phyloP scores from a whole-genome alignment of 129 eudicot genomes.

The Logfia minima region DNA sequence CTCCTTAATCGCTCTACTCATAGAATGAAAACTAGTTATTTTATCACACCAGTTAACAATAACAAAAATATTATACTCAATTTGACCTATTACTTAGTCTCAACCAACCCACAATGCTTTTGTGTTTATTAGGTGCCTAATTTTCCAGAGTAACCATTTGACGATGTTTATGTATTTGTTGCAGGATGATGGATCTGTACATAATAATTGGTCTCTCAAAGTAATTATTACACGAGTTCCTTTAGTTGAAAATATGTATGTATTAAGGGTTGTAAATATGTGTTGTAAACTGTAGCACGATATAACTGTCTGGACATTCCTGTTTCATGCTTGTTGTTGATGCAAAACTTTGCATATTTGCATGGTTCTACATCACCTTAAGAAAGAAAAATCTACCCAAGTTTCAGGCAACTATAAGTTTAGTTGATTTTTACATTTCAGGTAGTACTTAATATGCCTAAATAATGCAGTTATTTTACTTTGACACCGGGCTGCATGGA shows the following conservation, averaged over 20 bases:
- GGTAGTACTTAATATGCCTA: no score
- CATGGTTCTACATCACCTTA: constrained; percentile 19
- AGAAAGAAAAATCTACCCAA: neutral
- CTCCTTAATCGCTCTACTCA: no score
- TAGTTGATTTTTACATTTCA: neutral
- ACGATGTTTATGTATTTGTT: constrained; percentile 2
- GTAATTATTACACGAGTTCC: constrained; percentile 21
- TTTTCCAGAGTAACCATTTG: neutral
- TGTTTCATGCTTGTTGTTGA: neutral
- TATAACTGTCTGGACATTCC: neutral
- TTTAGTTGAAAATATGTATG: constrained; percentile 28
- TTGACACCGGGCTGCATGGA: no score
- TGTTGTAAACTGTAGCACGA: constrained; percentile 26
- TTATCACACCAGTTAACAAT: no score
- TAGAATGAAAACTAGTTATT: no score
- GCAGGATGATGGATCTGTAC: constrained; percentile 29
- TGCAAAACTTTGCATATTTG: constrained; percentile 25
- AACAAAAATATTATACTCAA: no score
- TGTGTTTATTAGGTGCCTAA: neutral
- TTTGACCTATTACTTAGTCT: neutral
- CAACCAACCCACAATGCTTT: neutral
- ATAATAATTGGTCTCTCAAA: constrained; percentile 29
- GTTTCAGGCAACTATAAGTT: no score
- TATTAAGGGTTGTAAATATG: constrained; percentile 27
- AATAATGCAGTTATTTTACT: no score